phyloP scores from a whole-genome alignment of 1,139 yeast genomes.

The Pichia sp. region DNA sequence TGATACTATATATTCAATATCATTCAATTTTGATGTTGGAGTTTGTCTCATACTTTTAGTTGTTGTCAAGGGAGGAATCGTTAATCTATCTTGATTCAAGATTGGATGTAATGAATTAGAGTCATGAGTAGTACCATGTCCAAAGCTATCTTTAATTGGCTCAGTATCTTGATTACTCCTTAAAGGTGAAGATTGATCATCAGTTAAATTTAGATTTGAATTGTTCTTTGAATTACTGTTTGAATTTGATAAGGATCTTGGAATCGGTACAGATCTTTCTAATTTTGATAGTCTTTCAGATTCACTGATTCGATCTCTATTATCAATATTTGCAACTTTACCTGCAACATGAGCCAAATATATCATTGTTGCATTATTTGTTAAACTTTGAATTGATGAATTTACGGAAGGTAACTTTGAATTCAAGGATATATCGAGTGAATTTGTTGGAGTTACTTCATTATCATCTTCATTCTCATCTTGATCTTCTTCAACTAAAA shows the following conservation, averaged over 20 bases:
- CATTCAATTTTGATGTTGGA: slow-evolving; percentile 46
- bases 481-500: too few relatives aligned
- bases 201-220: background rate
- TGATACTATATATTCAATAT: slow-evolving; percentile 57
- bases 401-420: slow-evolving; percentile 4
- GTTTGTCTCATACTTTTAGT: slow-evolving; percentile 47
- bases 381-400: slow-evolving; percentile 11
- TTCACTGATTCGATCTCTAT: slow-evolving; percentile 62
- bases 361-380: slow-evolving; percentile 43
- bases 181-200: background rate
- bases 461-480: background rate
- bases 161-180: slow-evolving; percentile 10
- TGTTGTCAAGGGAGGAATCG: slow-evolving; percentile 44
- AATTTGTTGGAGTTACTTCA: background rate
- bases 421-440: slow-evolving; percentile 1
- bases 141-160: slow-evolving; percentile 23
- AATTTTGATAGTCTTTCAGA: slow-evolving; percentile 45
- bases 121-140: slow-evolving; percentile 18
- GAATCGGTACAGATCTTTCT: slow-evolving; percentile 26
- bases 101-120: slow-evolving; percentile 21
- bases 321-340: slow-evolving; percentile 59
- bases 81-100: slow-evolving; percentile 22
- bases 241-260: slow-evolving; percentile 7
- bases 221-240: background rate
- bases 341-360: slow-evolving; percentile 76